phyloP scores from a whole-genome alignment of 2,329 filamentous ascomycete species.

The Microcera coccophila region DNA sequence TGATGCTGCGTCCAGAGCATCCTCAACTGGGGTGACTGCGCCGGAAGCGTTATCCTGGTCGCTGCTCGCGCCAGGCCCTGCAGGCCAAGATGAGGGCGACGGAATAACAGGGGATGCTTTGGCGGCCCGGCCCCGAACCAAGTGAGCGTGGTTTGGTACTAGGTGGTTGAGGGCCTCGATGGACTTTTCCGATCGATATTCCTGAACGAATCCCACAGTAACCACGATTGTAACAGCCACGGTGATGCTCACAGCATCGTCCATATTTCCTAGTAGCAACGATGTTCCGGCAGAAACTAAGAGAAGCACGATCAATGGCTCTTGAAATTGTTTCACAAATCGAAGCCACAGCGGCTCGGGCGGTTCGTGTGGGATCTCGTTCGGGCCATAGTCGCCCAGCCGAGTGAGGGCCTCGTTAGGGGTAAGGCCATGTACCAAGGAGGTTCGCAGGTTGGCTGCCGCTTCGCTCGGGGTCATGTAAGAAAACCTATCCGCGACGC shows the following conservation, averaged over 20 bases:
- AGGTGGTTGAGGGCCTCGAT: conserved; percentile 90
- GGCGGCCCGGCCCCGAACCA: conserved; percentile 64
- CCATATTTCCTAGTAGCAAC: conserved; percentile 84
- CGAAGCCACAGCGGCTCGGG: conserved; percentile 93
- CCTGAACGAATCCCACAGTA: conserved; percentile 91
- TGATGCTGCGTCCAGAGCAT: conserved; percentile 66
- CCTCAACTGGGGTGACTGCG: conserved; percentile 57
- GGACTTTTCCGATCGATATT: conserved; percentile 96
- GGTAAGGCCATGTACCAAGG: conserved; percentile 75
- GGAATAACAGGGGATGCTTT: conserved; percentile 29
- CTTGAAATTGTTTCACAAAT: conserved; percentile 94
- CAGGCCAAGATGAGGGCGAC: conserved; percentile 47
- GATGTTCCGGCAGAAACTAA: conserved; percentile 85
- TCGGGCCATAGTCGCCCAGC: conserved; percentile 77
- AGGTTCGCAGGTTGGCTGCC: conserved; percentile 73
- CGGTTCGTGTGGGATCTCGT: conserved; percentile 90
- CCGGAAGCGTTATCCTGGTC: conserved; percentile 43
- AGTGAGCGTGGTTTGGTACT: conserved; percentile 90
- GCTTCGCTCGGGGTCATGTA: conserved; percentile 74
- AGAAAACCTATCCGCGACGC: conserved; percentile 57
- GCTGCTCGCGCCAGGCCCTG: conserved; percentile 38
- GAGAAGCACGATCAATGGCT: conserved; percentile 89
- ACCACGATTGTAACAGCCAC: conserved; percentile 97
- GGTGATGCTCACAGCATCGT: conserved; percentile 93
- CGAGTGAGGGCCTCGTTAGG: conserved; percentile 76